Conservation (phyloP, 2,329 filamentous ascomycete species). For the Albifimbria verrucaria region DNA sequence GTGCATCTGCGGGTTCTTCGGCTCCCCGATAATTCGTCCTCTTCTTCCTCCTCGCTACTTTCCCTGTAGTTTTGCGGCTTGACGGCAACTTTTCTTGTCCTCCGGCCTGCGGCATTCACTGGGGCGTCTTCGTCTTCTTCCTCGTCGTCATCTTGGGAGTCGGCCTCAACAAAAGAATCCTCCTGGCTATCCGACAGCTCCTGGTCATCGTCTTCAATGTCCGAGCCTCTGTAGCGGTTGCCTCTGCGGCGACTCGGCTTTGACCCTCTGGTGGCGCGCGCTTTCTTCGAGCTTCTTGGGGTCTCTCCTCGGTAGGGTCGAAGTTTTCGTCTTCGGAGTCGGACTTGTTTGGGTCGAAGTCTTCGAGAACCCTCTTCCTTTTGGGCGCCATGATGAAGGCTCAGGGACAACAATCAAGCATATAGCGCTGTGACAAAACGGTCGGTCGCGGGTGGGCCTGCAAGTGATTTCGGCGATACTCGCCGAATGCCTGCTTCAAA, state of each 20-base stretch:
- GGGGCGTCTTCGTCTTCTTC: conserved; percentile 39
- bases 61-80: conserved; percentile 46
- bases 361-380: conserved; percentile 55
- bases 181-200: conserved; percentile 51
- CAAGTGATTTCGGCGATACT: background rate
- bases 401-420: background rate
- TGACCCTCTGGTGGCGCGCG: conserved; percentile 33
- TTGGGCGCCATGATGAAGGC: conserved; percentile 37
- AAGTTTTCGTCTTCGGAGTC: conserved; percentile 66
- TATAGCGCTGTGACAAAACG: background rate
- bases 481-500: background rate
- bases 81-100: conserved; percentile 44
- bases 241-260: conserved; percentile 32
- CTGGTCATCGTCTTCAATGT: conserved; percentile 60
- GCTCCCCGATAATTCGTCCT: conserved; percentile 24
- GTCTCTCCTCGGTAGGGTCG: conserved; percentile 47
- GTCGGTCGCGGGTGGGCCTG: background rate
- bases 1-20: conserved; percentile 23
- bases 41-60: conserved; percentile 38
- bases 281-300: conserved; percentile 39
- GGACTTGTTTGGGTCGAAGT: conserved; percentile 65
- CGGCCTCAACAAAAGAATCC: conserved; percentile 44
- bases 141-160: conserved; percentile 37
- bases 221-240: conserved; percentile 53
- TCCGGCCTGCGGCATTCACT: conserved; percentile 45